These are phyloP conservation scores for Rhodotorula paludigena DNA, from an alignment of 768 basidiomycete genomes.

Conservation along the genomic window DNA sequence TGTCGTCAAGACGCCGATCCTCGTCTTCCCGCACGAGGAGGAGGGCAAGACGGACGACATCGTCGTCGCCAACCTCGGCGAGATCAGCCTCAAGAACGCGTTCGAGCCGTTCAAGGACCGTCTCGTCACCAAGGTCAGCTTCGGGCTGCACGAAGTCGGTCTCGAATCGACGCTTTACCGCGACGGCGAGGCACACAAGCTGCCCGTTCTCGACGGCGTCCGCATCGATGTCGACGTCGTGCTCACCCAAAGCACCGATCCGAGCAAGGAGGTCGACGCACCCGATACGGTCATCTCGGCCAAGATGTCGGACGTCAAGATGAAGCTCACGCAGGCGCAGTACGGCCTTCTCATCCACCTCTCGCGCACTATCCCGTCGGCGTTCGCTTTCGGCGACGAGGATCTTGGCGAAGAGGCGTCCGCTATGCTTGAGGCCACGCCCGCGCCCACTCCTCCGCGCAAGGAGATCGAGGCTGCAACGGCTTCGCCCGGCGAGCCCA, in stretches of 20 bases:
- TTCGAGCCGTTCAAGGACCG: constrained; percentile 54
- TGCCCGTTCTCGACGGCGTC: constrained; percentile 92
- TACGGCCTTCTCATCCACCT: constrained; percentile 67
- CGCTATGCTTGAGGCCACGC: constrained; percentile 33
- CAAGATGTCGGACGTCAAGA: constrained; percentile 73
- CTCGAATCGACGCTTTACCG: constrained; percentile 65
- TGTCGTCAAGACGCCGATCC: constrained; percentile 84
- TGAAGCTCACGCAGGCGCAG: constrained; percentile 77
- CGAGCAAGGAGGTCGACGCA: constrained; percentile 53
- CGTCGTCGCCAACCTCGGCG: constrained; percentile 77
- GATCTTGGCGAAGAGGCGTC: constrained; percentile 44
- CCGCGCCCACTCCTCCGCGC: constrained; percentile 6
- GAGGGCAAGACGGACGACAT: constrained; percentile 58
- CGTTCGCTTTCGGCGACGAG: constrained; percentile 57
- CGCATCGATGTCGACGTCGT: constrained; percentile 63
- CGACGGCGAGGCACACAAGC: constrained; percentile 52
- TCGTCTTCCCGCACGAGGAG: constrained; percentile 67
- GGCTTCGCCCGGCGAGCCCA: neutral
- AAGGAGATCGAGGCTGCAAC: neutral
- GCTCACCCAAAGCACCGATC: constrained; percentile 60
- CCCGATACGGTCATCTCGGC: constrained; percentile 75
- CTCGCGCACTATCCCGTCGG: constrained; percentile 63
- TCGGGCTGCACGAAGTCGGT: constrained; percentile 76
- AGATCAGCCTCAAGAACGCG: constrained; percentile 74
- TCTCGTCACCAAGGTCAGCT: constrained; percentile 59